Conservation (phyloP, 192 early-diverging fungal species). For the Coemansia sp. region DNA sequence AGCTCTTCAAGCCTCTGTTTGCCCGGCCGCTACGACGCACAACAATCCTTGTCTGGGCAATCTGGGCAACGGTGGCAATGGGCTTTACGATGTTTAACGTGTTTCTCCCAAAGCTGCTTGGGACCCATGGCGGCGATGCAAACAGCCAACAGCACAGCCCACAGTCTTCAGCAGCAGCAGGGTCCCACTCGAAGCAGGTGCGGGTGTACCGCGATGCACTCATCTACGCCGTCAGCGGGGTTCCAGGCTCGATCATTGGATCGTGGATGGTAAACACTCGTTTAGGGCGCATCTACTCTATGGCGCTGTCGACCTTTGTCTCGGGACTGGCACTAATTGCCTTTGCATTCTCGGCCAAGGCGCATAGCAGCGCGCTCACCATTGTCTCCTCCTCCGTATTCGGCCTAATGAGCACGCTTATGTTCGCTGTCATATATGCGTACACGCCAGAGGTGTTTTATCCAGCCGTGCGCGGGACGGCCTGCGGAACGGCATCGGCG, state of each 20-base stretch:
- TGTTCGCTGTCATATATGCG: conserved; percentile 83
- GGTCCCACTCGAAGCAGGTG: conserved; percentile 34
- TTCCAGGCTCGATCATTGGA: conserved; percentile 78
- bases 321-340: conserved; percentile 67
- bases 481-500: conserved; percentile 75
- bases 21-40: conserved; percentile 58
- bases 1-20: conserved; percentile 59
- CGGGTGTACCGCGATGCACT: conserved; percentile 73
- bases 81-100: conserved; percentile 90
- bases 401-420: conserved; percentile 67
- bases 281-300: conserved; percentile 76
- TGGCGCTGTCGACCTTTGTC: conserved; percentile 74
- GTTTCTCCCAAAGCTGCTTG: conserved; percentile 78
- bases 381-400: conserved; percentile 63
- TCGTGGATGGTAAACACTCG: conserved; percentile 67
- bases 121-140: conserved; percentile 31
- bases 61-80: conserved; percentile 76
- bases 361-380: conserved; percentile 52
- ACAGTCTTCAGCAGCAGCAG: background rate
- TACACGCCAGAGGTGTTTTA: conserved; percentile 90
- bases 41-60: conserved; percentile 70
- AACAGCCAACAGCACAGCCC: background rate
- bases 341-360: conserved; percentile 63
- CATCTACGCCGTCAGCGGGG: conserved; percentile 71
- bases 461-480: conserved; percentile 73